A percentile compares a stretch with the other conserved stretches of the same genome.
Evolutionary conservation across 768 basidiomycete genomes (phyloP).

Genomic region (Mycena haematopus): DNA sequence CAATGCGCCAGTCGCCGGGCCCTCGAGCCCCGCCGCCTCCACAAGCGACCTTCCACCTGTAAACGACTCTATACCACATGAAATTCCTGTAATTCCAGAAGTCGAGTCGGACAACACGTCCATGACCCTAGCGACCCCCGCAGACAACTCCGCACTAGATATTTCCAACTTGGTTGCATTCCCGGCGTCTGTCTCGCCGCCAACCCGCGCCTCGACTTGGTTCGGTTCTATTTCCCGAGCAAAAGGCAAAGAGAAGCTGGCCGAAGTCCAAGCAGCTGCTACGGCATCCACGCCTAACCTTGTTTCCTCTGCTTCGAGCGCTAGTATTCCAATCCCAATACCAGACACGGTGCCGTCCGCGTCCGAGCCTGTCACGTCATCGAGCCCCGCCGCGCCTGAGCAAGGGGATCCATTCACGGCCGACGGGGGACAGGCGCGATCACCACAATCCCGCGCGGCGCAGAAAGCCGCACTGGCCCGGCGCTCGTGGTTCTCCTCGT

Average conservation of each 20-base stretch:
- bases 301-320: slow-evolving; percentile 20
- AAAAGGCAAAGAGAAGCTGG: slow-evolving; percentile 35
- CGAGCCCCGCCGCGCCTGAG: slow-evolving; percentile 20
- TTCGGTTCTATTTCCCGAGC: slow-evolving; percentile 41
- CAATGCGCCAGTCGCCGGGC: slow-evolving; percentile 18
- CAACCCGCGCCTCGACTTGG: slow-evolving; percentile 38
- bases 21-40: slow-evolving; percentile 21
- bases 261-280: slow-evolving; percentile 27
- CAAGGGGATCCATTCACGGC: slow-evolving; percentile 23
- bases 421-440: background rate
- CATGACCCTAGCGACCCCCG: background rate
- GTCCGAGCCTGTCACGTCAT: slow-evolving; percentile 29
- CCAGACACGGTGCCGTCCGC: slow-evolving; percentile 15
- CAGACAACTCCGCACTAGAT: background rate
- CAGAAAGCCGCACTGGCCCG: slow-evolving; percentile 20
- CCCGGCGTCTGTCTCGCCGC: slow-evolving; percentile 27
- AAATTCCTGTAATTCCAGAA: slow-evolving; percentile 24
- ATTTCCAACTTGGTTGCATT: slow-evolving; percentile 20
- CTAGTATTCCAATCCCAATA: slow-evolving; percentile 17
- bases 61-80: slow-evolving; percentile 18
- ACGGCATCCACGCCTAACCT: slow-evolving; percentile 26
- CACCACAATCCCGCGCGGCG: slow-evolving; percentile 11
- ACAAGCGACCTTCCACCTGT: slow-evolving; percentile 9
- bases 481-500: slow-evolving; percentile 36
- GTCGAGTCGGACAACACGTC: slow-evolving; percentile 14